Percentiles rank a stretch among this genome's conserved stretches.
These are phyloP conservation scores for Trichoderma sp. DNA, from an alignment of 2,329 filamentous ascomycete genomes.

Conservation along the genomic window DNA sequence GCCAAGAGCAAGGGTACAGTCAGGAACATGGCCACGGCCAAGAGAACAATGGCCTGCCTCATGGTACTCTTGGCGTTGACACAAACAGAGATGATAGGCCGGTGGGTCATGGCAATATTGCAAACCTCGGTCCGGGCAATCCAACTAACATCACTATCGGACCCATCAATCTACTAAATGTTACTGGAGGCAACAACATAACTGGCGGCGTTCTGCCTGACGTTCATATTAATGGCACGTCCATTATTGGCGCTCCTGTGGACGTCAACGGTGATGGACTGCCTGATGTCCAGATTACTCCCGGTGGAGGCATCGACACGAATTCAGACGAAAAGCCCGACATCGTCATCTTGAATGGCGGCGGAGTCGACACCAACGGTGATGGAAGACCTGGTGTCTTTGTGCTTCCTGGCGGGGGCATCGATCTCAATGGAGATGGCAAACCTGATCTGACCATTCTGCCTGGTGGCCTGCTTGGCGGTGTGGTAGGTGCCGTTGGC, in stretches of 20 bases:
- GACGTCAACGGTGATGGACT: neutral
- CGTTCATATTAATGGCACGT: neutral
- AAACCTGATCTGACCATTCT: neutral
- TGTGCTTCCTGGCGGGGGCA: neutral
- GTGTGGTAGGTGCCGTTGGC: neutral
- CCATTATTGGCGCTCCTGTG: neutral
- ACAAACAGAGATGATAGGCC: too few species aligned
- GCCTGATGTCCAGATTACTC: neutral
- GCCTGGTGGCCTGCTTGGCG: neutral
- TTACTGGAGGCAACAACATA: neutral
- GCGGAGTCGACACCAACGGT: neutral
- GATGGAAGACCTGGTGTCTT: neutral
- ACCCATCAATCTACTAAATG: neutral
- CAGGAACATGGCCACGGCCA: too few species aligned
- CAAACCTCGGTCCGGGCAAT: neutral
- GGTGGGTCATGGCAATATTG: too few species aligned
- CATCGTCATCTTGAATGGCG: conserved; percentile 1
- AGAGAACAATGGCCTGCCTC: too few species aligned
- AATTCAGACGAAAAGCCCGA: conserved; percentile 7
- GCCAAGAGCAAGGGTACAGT: neutral
- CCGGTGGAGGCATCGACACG: neutral
- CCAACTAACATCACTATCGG: too few species aligned
- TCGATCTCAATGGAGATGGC: conserved; percentile 11
- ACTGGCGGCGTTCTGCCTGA: neutral
- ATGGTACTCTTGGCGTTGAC: too few species aligned